A percentile compares a stretch with the other conserved stretches of the same genome.
Conservation (phyloP, 106 monocot species). For the Platanthera guangdongensis region DNA sequence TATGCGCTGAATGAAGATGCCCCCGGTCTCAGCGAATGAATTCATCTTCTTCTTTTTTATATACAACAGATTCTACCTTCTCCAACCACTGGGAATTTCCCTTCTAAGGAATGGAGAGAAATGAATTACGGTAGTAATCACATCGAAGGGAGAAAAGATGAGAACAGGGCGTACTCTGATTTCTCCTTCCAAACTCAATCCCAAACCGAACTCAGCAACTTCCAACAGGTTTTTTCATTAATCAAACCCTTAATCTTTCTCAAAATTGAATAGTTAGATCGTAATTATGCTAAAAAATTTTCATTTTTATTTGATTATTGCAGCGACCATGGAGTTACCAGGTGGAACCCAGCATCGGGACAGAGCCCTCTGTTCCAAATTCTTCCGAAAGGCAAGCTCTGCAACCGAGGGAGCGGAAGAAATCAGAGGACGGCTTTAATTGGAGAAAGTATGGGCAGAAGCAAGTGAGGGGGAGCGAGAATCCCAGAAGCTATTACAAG, state of each 20-base stretch:
- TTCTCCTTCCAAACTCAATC: conserved; percentile 39
- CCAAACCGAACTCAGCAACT: conserved; percentile 1
- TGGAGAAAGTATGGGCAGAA: conserved; percentile 65
- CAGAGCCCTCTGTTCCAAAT: conserved; percentile 3
- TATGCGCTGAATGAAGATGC: not conserved
- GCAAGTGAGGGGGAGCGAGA: conserved; percentile 52
- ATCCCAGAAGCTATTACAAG: conserved; percentile 51
- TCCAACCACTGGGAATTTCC: conserved; percentile 51
- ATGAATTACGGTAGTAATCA: not conserved
- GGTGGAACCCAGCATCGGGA: not conserved
- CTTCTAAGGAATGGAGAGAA: conserved; percentile 21
- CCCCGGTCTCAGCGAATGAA: not conserved
- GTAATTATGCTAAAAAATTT: not conserved
- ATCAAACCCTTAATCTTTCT: too few relatives aligned
- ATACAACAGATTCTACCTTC: conserved; percentile 41
- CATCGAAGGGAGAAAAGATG: conserved; percentile 31
- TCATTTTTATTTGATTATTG: not conserved
- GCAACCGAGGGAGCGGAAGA: conserved; percentile 18
- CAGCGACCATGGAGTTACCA: conserved; percentile 18
- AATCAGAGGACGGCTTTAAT: conserved; percentile 45
- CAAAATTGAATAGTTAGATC: too few relatives aligned
- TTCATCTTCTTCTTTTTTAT: conserved; percentile 7
- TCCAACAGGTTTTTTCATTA: not conserved
- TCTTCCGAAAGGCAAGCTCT: conserved; percentile 16
- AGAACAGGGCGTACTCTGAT: conserved; percentile 27